Percentiles rank a stretch among this genome's conserved stretches.
phyloP scores from a whole-genome alignment of 1,284 basidiomycete genomes.

The Heliocybe sulcata region DNA sequence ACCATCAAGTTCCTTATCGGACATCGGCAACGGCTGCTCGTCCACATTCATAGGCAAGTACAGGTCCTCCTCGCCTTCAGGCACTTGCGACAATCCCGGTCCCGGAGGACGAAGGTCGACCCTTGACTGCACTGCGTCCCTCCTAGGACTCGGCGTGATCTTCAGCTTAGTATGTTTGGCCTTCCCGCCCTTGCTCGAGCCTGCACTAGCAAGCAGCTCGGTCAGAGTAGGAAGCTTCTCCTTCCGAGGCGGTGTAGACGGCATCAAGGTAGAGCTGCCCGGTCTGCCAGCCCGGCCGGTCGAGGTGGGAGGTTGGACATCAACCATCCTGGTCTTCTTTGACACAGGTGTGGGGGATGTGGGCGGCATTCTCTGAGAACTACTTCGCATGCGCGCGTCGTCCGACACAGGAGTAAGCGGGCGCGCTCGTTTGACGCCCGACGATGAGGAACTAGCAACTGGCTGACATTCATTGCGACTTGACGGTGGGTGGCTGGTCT shows the following conservation, averaged over 20 bases:
- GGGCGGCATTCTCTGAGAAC: neutral
- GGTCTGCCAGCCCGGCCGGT: neutral
- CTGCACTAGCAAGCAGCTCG: conserved; percentile 21
- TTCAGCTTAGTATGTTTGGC: conserved; percentile 7
- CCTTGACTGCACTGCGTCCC: neutral
- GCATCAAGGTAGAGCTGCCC: conserved; percentile 12
- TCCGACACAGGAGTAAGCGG: neutral
- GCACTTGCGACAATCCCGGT: neutral
- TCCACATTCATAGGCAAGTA: conserved; percentile 2
- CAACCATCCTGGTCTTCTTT: neutral
- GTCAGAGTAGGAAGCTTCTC: conserved; percentile 21
- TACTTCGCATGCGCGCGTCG: neutral
- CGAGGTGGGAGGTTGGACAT: neutral
- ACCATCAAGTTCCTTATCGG: no score
- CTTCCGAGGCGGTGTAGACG: conserved; percentile 17
- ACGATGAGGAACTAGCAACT: neutral
- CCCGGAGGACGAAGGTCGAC: neutral
- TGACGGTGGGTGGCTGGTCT: neutral
- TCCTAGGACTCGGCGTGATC: neutral
- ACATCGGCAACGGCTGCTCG: neutral
- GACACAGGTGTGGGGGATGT: conserved; percentile 4
- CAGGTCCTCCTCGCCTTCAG: conserved; percentile 1
- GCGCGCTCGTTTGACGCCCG: neutral
- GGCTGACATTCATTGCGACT: neutral
- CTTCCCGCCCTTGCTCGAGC: conserved; percentile 4